Evolutionary conservation across 768 basidiomycete species (phyloP), one percentile per base, ranked within the genome.

Genomic region (Sporobolomyces pararoseus): DNA sequence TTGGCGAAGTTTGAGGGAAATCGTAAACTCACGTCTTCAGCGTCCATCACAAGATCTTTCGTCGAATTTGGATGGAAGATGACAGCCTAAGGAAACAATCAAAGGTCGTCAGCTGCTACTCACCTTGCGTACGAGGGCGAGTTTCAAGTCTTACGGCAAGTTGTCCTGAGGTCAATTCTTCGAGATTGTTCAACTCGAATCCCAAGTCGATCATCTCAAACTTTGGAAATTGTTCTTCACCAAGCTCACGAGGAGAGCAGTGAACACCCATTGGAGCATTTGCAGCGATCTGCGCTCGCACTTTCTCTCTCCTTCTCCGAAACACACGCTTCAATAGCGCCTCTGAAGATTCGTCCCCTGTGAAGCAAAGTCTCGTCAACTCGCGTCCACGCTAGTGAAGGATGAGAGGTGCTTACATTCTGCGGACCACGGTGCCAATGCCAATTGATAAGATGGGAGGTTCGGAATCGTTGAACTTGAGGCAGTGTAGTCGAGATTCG

Each of bases 181-280:
- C 58, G 4, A 70, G 34, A 19, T 39, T 37, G 46, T n/a, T 10
- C 17, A 66, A 42, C 39, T 52, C 50, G 25, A 66, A 66, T 16
- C 4, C 52, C 31, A 66, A 37, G 57, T 66, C 65, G 50, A 66
- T 37, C 49, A 66, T 31, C 49, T 66, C 65, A 49, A 59, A 66
- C 2, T 58, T 4, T 2, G 65, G 49, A 23, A 39, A 66, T 12
- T 37, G 23, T 21, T 66, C 57, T 10, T 34, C 42, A 19, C 42
- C 0, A 12, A 46, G 65, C 17, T 42, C 57, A 13, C 39, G 25
- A 1, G 19, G 14, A 1, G 49, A 23, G 12, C 47, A 49, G 21
- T 21, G 17, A 10, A 59, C 34, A 19, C 65, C 57, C 55, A 44
- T 59, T n/a, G 65, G 65, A 5, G 46, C 57, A 16, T 32, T 42